These are phyloP conservation scores for Glomus cerebriforme DNA, from an alignment of 192 early-diverging fungal species.

Conservation along the genomic window DNA sequence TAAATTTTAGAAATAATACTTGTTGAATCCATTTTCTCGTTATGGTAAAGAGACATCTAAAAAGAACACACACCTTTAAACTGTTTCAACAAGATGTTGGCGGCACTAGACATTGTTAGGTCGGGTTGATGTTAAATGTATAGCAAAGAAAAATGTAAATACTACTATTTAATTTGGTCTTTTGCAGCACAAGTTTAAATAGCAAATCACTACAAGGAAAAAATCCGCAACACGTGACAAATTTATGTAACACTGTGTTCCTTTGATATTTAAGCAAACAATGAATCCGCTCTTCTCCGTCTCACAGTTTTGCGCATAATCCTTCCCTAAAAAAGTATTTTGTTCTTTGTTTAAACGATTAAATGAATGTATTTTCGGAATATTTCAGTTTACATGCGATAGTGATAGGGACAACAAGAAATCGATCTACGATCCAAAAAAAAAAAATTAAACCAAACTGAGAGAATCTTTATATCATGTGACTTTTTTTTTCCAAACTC, in stretches of 20 bases:
- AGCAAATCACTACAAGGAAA: neutral
- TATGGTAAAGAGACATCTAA: neutral
- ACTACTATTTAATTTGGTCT: neutral
- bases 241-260: neutral
- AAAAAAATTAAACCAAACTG: too few relatives aligned
- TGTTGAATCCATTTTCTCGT: neutral
- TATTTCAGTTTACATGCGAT: too few relatives aligned
- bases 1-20: neutral
- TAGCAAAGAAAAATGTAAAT: neutral
- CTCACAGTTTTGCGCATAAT: too few relatives aligned
- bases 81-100: conserved; percentile 50
- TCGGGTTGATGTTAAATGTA: neutral
- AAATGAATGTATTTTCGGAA: too few relatives aligned
- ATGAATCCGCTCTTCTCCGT: too few relatives aligned
- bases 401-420: too few relatives aligned
- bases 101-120: conserved; percentile 37
- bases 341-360: too few relatives aligned
- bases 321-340: too few relatives aligned
- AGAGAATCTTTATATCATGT: too few relatives aligned
- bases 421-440: too few relatives aligned
- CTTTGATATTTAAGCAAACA: too few relatives aligned
- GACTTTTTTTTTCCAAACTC: too few relatives aligned
- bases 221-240: neutral
- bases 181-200: neutral
- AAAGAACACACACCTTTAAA: conserved; percentile 42